Evolutionary conservation across 345 rosid species (phyloP).

Genomic region (Aethionema arabicum): DNA sequence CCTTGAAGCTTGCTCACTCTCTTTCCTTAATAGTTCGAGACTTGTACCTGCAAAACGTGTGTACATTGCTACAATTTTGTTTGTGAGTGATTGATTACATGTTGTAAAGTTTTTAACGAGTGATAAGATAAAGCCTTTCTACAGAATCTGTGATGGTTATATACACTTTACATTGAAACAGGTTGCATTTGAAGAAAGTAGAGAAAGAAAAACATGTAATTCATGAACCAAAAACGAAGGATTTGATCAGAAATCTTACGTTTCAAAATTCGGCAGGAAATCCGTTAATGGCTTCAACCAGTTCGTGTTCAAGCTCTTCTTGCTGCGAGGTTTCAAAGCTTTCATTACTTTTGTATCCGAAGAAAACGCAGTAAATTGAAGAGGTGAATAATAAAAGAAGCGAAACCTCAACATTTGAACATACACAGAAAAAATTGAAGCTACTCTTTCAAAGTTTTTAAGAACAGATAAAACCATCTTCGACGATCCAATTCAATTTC

Average conservation of each 20-base stretch:
- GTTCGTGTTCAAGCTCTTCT: too few relatives aligned
- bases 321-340: too few relatives aligned
- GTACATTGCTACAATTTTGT: constrained; percentile 28
- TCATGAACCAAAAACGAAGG: neutral
- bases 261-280: neutral
- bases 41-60: constrained; percentile 27
- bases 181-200: constrained; percentile 5
- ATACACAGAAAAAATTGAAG: too few relatives aligned
- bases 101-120: constrained; percentile 9
- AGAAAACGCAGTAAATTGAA: too few relatives aligned
- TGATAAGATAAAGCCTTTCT: neutral
- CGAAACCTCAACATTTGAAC: too few relatives aligned
- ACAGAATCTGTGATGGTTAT: neutral
- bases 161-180: constrained; percentile 6
- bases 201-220: constrained; percentile 1
- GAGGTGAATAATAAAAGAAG: too few relatives aligned
- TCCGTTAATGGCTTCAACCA: too few relatives aligned
- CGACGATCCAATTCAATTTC: too few relatives aligned
- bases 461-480: too few relatives aligned
- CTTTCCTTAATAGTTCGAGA: constrained; percentile 8
- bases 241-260: neutral
- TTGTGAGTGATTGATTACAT: constrained; percentile 11
- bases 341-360: too few relatives aligned
- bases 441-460: too few relatives aligned
- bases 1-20: neutral